Conservation (phyloP, 768 basidiomycete genomes). For the Agrocybe chaxingu region DNA sequence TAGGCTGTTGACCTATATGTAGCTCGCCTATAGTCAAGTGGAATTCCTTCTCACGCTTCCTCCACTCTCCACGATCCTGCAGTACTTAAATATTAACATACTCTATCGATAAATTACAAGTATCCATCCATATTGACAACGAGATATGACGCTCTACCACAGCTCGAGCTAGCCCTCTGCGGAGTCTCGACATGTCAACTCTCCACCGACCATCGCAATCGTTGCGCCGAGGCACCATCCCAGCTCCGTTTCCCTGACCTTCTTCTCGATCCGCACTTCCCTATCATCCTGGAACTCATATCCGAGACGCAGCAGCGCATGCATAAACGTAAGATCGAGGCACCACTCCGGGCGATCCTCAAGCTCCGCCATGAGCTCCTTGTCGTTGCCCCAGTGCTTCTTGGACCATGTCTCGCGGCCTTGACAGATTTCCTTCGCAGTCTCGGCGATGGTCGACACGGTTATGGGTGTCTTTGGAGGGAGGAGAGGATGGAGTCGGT, state of each 20-base stretch:
- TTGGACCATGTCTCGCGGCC: conserved; percentile 61
- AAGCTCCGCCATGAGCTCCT: conserved; percentile 54
- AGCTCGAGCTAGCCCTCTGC: background rate
- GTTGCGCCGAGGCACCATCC: conserved; percentile 92
- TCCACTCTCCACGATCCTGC: no score
- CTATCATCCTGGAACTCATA: conserved; percentile 81
- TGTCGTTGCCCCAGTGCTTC: conserved; percentile 36
- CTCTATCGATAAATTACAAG: no score
- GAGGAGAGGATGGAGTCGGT: conserved; percentile 82
- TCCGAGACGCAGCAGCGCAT: conserved; percentile 79
- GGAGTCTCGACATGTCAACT: conserved; percentile 50
- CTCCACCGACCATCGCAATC: conserved; percentile 66
- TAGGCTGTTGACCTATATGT: no score
- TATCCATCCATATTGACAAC: no score
- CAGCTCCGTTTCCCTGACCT: conserved; percentile 84
- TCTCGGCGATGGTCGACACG: conserved; percentile 55
- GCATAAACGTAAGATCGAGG: conserved; percentile 94
- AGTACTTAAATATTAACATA: no score
- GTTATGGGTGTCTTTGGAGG: conserved; percentile 28
- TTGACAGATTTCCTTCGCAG: conserved; percentile 71
- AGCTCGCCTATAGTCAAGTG: no score
- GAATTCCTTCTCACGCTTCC: no score
- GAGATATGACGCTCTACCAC: no score
- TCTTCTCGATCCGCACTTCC: conserved; percentile 78
- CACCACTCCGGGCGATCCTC: conserved; percentile 90